These are phyloP conservation scores for Plantago rigida DNA, from an alignment of 305 asterid genomes.

Conservation along the genomic window DNA sequence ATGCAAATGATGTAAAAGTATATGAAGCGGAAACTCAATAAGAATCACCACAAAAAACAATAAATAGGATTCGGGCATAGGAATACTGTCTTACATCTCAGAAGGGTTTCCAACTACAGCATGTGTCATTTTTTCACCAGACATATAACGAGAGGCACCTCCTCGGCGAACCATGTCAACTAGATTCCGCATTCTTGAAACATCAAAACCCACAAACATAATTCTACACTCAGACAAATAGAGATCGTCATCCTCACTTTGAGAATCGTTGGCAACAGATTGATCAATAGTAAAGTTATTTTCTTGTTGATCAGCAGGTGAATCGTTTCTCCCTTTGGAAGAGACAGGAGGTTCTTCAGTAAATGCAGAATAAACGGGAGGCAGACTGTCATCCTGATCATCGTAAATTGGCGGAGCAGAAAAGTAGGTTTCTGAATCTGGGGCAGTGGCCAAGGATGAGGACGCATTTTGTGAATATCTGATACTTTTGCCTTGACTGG, in stretches of 20 bases:
- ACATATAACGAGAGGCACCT: conserved; percentile 93
- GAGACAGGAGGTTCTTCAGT: conserved; percentile 36
- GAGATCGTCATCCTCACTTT: conserved; percentile 69
- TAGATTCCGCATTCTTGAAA: conserved; percentile 69
- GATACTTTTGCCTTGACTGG: conserved; percentile 48
- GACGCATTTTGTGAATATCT: conserved; percentile 41
- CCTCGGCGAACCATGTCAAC: conserved; percentile 88
- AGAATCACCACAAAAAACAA: not conserved
- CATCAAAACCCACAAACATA: conserved; percentile 72
- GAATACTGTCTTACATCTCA: conserved; percentile 52
- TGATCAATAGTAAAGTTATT: conserved; percentile 33
- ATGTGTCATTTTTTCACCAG: conserved; percentile 75
- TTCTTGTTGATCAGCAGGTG: conserved; percentile 37
- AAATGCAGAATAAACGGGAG: conserved; percentile 32
- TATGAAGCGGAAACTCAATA: conserved; percentile 18
- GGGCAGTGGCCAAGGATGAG: conserved; percentile 46
- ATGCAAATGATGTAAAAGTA: not conserved
- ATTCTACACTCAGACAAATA: conserved; percentile 91
- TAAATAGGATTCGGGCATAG: conserved; percentile 20
- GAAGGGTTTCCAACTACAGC: conserved; percentile 79
- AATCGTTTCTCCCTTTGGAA: conserved; percentile 34
- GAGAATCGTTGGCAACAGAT: conserved; percentile 73
- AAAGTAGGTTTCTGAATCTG: conserved; percentile 38
- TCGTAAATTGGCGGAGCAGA: conserved; percentile 41
- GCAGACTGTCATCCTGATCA: conserved; percentile 41